Conservation (phyloP, 2,329 filamentous ascomycete species). For the Botrytis fabae region DNA sequence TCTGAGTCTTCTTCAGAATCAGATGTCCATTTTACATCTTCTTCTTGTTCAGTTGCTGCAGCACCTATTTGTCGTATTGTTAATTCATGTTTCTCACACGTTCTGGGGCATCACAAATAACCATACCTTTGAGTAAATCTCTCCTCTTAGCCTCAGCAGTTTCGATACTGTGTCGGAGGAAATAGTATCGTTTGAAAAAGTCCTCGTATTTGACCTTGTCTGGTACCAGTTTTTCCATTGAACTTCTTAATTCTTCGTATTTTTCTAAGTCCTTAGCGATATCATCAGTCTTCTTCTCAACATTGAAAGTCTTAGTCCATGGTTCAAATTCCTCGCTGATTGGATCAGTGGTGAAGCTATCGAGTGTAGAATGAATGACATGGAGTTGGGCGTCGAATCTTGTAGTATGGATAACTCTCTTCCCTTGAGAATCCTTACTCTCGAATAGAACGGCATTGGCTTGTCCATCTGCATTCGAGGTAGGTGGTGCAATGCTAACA, state of each 20-base stretch:
- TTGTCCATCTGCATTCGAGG: slow-evolving; percentile 49
- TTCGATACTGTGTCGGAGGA: slow-evolving; percentile 87
- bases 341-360: slow-evolving; percentile 83
- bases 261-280: slow-evolving; percentile 81
- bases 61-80: slow-evolving; percentile 31
- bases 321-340: slow-evolving; percentile 69
- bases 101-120: slow-evolving; percentile 1
- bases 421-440: slow-evolving; percentile 85
- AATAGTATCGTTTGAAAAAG: slow-evolving; percentile 97
- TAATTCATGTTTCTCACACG: slow-evolving; percentile 3
- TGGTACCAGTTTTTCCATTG: slow-evolving; percentile 97
- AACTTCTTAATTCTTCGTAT: slow-evolving; percentile 78
- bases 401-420: slow-evolving; percentile 91
- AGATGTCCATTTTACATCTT: slow-evolving; percentile 67
- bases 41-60: slow-evolving; percentile 63
- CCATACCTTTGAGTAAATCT: slow-evolving; percentile 85
- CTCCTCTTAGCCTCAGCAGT: slow-evolving; percentile 85
- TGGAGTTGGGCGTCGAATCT: slow-evolving; percentile 94
- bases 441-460: slow-evolving; percentile 79
- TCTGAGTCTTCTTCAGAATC: slow-evolving; percentile 68
- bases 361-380: slow-evolving; percentile 82
- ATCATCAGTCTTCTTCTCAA: slow-evolving; percentile 79
- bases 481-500: slow-evolving; percentile 79
- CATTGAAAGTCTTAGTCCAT: slow-evolving; percentile 75
- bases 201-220: slow-evolving; percentile 83